phyloP scores from a whole-genome alignment of 495 filamentous ascomycete genomes.

The Tetracladium setigerum region DNA sequence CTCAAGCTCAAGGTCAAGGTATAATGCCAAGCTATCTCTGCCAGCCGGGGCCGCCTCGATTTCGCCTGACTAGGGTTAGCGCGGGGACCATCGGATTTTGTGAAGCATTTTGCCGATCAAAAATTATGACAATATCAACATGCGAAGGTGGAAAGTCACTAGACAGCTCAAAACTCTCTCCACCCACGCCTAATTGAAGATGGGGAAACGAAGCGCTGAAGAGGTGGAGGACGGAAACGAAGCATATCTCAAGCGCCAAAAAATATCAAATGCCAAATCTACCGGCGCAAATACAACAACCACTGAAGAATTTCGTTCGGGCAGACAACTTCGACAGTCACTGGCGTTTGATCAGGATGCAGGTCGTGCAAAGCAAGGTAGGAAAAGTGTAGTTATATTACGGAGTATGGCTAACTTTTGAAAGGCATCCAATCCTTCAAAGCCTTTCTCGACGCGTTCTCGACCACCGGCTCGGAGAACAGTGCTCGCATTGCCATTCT shows the following conservation, averaged over 20 bases:
- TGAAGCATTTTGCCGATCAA: neutral
- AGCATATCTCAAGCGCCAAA: constrained; percentile 23
- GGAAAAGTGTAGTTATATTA: neutral
- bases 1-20: no score
- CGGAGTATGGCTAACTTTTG: constrained; percentile 10
- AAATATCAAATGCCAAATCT: constrained; percentile 6
- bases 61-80: neutral
- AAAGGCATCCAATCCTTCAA: constrained; percentile 72
- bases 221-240: constrained; percentile 16
- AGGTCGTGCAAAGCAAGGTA: constrained; percentile 56
- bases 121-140: neutral
- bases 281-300: neutral
- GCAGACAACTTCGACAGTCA: constrained; percentile 51
- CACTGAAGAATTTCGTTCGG: constrained; percentile 46
- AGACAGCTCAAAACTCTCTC: neutral
- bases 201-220: constrained; percentile 18
- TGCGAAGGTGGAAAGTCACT: neutral
- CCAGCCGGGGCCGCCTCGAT: neutral
- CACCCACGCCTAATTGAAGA: constrained; percentile 2
- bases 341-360: constrained; percentile 63
- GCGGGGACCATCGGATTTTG: neutral
- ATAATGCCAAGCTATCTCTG: neutral
- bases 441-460: constrained; percentile 59
- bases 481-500: constrained; percentile 52
- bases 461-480: constrained; percentile 39